Evolutionary conservation across 257 asterid genomes (phyloP), one percentile per base, ranked within the genome.

Genomic region (Henckelia pumila): DNA sequence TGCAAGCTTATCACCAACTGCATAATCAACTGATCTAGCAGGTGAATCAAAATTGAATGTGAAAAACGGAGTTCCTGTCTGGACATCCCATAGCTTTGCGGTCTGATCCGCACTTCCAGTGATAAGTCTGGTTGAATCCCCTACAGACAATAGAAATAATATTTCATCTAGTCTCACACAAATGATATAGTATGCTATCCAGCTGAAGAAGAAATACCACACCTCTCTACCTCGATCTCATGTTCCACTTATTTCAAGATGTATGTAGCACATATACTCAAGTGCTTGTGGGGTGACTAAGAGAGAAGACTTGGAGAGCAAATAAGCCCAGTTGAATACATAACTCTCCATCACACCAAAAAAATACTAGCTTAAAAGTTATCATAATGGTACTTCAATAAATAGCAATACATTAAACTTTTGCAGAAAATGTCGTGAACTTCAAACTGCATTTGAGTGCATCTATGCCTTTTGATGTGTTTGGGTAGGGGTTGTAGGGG

Each of bases 61-160:
- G 75, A 20, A 85, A 56, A 83, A 80, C 11, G 78, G 89, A 64
- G 81, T 61, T 63, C 97, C 99, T 0, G 90, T 66, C 65, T 76
- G 71, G 56, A 93, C 92, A 63, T 84, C 79, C 99, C 99, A 93
- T 20, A 90, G 67, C 83, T 86, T 93, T 25, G 92, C 96, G n/a
- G 88, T 68, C 89, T 88, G 95, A 71, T 93, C 99, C 0, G 95
- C 99, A 77, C 97, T 93, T 73, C 88, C 99, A 29, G 99, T 93
- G 64, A 93, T 76, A 21, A 93, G 92, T 72, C 81, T 76, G 14
- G 83, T 50, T 1, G 99, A 93, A 76, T 93, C 95, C 85, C 95
- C 99, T 93, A 56, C 0, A 71, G 58, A 25, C 30, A 29, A 76
- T n/a, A 57, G 49, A 61, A 61, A 47, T 3, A 13, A 35, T 49